Percentiles rank a stretch among this genome's conserved stretches.
Evolutionary conservation across 176 grass and related monocot genomes (phyloP).

Genomic region (Aegilops umbellulata): DNA sequence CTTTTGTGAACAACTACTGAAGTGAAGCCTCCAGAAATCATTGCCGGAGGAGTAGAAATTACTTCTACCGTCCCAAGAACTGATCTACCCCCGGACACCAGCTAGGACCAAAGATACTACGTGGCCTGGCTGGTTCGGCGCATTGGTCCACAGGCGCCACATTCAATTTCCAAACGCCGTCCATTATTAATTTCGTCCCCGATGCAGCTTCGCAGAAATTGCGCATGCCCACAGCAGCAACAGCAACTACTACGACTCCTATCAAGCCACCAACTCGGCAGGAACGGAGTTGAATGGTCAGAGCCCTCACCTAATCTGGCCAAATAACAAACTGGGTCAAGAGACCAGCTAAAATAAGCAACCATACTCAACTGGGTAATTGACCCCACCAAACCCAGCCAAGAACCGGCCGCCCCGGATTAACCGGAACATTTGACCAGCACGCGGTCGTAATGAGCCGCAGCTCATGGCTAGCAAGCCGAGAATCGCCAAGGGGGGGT

Average conservation of each 20-base stretch:
- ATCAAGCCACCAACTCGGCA: not conserved
- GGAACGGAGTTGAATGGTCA: conserved; percentile 8
- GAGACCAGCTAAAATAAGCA: conserved; percentile 37
- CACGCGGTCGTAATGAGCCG: not conserved
- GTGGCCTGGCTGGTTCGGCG: not conserved
- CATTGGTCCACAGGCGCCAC: conserved; percentile 13
- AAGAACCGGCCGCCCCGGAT: not conserved
- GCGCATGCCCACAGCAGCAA: not conserved
- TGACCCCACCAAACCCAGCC: conserved; percentile 37
- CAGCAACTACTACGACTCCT: no score
- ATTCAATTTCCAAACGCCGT: not conserved
- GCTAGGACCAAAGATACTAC: not conserved
- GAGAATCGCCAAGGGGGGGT: not conserved
- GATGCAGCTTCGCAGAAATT: conserved; percentile 27
- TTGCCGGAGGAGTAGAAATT: not conserved
- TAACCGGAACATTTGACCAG: not conserved
- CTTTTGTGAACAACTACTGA: not conserved
- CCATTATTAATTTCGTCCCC: conserved; percentile 2
- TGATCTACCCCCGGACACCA: not conserved
- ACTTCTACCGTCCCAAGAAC: not conserved
- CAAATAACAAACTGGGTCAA: conserved; percentile 28
- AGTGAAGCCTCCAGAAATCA: not conserved
- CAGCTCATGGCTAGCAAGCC: not conserved
- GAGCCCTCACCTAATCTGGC: conserved; percentile 29
- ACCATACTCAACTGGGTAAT: conserved; percentile 22